These are phyloP conservation scores for Hansfordia pulvinata DNA, from an alignment of 2,329 filamentous ascomycete species.

Conservation along the genomic window DNA sequence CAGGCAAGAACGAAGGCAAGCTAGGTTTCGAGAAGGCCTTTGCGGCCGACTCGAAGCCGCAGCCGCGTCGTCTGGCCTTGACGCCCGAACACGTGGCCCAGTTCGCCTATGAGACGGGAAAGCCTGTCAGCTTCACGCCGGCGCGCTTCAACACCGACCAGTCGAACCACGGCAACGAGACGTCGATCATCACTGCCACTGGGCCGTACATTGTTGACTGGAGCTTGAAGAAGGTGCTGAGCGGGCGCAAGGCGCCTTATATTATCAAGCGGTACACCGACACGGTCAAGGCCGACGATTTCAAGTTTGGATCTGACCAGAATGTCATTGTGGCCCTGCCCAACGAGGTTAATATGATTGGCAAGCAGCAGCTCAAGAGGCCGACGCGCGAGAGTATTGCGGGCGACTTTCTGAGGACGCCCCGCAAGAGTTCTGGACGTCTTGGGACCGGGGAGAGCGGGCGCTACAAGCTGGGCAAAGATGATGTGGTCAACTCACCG, in stretches of 20 bases:
- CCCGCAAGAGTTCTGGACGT: slow-evolving; percentile 33
- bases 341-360: slow-evolving; percentile 97
- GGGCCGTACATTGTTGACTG: slow-evolving; percentile 96
- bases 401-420: slow-evolving; percentile 37
- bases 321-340: slow-evolving; percentile 95
- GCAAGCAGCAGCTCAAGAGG: slow-evolving; percentile 69
- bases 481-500: slow-evolving; percentile 69
- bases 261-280: slow-evolving; percentile 93
- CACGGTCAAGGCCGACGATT: slow-evolving; percentile 95
- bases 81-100: slow-evolving; percentile 90
- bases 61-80: slow-evolving; percentile 78
- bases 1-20: slow-evolving; percentile 92
- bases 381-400: slow-evolving; percentile 92
- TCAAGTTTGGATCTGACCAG: slow-evolving; percentile 94
- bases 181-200: slow-evolving; percentile 90
- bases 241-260: slow-evolving; percentile 75
- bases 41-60: slow-evolving; percentile 82
- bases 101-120: slow-evolving; percentile 91
- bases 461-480: slow-evolving; percentile 61
- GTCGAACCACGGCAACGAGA: slow-evolving; percentile 66
- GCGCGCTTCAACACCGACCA: slow-evolving; percentile 89
- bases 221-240: slow-evolving; percentile 82
- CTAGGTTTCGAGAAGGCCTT: slow-evolving; percentile 95
- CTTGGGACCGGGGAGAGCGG: slow-evolving; percentile 40
- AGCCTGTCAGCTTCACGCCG: slow-evolving; percentile 73